Evolutionary conservation across 2,329 filamentous ascomycete genomes (phyloP).

Genomic region (Apiospora marii): DNA sequence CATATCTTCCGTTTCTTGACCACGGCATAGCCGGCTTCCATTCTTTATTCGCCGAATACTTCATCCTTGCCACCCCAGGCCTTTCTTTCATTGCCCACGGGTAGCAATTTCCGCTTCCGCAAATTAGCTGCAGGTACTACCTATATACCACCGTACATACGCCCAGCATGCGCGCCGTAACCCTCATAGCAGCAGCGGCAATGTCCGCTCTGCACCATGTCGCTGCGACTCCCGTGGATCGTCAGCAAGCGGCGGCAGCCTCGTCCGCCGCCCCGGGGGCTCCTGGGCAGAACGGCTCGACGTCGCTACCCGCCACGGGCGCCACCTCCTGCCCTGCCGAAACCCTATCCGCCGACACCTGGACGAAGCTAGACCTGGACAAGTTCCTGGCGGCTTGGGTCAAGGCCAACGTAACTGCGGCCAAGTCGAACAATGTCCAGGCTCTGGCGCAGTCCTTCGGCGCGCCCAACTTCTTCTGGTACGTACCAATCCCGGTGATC

Average conservation of each 20-base stretch:
- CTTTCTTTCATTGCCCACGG: neutral
- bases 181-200: slow-evolving; percentile 3
- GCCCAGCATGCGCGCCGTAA: neutral
- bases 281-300: neutral
- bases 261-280: neutral
- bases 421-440: slow-evolving; percentile 20
- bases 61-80: neutral
- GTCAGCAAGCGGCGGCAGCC: neutral
- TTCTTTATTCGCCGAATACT: neutral
- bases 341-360: slow-evolving; percentile 4
- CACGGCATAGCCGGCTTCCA: neutral
- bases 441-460: slow-evolving; percentile 21
- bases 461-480: slow-evolving; percentile 25
- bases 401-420: slow-evolving; percentile 14
- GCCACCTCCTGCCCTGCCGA: slow-evolving; percentile 12
- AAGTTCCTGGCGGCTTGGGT: slow-evolving; percentile 18
- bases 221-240: neutral
- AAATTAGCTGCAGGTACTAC: neutral
- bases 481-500: neutral
- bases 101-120: neutral
- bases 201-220: neutral
- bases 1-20: neutral
- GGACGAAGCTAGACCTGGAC: slow-evolving; percentile 21
- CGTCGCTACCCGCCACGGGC: neutral
- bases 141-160: neutral